Base-by-base conservation (phyloP, 768 basidiomycete genomes). In the Mrakia hoshinonis region DNA sequence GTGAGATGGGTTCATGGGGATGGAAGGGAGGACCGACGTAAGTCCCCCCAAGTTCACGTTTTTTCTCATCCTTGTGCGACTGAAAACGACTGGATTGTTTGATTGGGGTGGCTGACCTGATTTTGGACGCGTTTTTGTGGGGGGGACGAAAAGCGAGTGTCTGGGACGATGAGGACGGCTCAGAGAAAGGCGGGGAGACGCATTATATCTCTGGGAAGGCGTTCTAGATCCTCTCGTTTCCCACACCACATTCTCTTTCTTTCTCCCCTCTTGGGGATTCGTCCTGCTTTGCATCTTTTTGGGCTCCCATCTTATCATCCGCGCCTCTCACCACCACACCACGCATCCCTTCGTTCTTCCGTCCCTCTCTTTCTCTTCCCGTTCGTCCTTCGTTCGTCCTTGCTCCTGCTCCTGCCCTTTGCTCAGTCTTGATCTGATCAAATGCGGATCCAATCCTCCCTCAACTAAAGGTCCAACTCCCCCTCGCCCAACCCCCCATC, bases 391-490 rank as follows among this genome's bases (percentile, higher is more conserved):
- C 15, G n/a, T n/a, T 46, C 29, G 9, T n/a, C 62, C 31, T 65
- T 12, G 24, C 43, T 31, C 7, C 43, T n/a, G n/a, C n/a, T n/a
- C n/a, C 24, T 48, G 10, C 0, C 64, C 22, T 31, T 47, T 74
- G 69, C 7, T 13, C 38, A 54, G 67, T 47, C 67, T 20, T 12
- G 34, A 24, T 69, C 55, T 55, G 80, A 76, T 75, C 79, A 80
- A 74, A 77, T 80, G 75, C 76, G 81, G 12, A 49, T 81, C 36
- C 73, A 69, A 18, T 18, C n/a, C 31, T 31, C 10, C 3, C 10
- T 36, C 26, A 34, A 7, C 18, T 9, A 20, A 18, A 11, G 31
- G 58, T 15, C 5, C 34, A 12, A 18, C 1, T 60, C 5, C 31
- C 18, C 31, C 2, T 58, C 31, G 54, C 31, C 4, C 9, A 26